These are phyloP conservation scores for Debaryomycetaceae sp. DNA, from an alignment of 1,139 yeast genomes.

Conservation along the genomic window DNA sequence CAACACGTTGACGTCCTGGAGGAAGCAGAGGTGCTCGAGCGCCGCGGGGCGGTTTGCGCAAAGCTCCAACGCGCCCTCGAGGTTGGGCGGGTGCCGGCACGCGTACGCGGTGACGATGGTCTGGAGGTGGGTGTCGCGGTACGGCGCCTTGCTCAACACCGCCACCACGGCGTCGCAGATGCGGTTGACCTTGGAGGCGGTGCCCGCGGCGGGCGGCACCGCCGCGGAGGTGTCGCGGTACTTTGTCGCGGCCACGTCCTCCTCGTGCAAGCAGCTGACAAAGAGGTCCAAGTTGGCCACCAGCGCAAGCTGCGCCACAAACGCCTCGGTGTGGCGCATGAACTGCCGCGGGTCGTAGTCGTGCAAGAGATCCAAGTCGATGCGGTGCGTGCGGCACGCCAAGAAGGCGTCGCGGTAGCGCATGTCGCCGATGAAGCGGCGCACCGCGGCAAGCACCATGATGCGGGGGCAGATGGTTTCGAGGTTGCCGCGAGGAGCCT, in stretches of 20 bases:
- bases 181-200: slow-evolving; percentile 63
- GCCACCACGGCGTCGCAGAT: slow-evolving; percentile 70
- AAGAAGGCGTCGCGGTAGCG: slow-evolving; percentile 70
- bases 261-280: slow-evolving; percentile 80
- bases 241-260: slow-evolving; percentile 79
- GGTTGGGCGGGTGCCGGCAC: slow-evolving; percentile 83
- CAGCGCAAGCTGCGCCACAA: slow-evolving; percentile 65
- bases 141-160: slow-evolving; percentile 50
- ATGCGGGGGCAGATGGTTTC: slow-evolving; percentile 94
- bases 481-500: slow-evolving; percentile 94
- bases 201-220: slow-evolving; percentile 18
- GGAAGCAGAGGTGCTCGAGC: slow-evolving; percentile 72
- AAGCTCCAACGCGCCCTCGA: slow-evolving; percentile 65
- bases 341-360: slow-evolving; percentile 80
- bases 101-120: slow-evolving; percentile 89
- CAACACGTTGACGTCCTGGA: slow-evolving; percentile 82
- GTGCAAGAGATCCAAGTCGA: slow-evolving; percentile 82
- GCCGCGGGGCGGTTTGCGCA: slow-evolving; percentile 46
- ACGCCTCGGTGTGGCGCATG: slow-evolving; percentile 56
- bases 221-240: slow-evolving; percentile 61
- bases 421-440: slow-evolving; percentile 56
- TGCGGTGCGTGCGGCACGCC: slow-evolving; percentile 86
- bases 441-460: slow-evolving; percentile 80
- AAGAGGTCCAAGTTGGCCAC: slow-evolving; percentile 82
- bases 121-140: slow-evolving; percentile 60